These are phyloP conservation scores for Xylaria flabelliformis DNA, from an alignment of 495 filamentous ascomycete species.

Conservation along the genomic window DNA sequence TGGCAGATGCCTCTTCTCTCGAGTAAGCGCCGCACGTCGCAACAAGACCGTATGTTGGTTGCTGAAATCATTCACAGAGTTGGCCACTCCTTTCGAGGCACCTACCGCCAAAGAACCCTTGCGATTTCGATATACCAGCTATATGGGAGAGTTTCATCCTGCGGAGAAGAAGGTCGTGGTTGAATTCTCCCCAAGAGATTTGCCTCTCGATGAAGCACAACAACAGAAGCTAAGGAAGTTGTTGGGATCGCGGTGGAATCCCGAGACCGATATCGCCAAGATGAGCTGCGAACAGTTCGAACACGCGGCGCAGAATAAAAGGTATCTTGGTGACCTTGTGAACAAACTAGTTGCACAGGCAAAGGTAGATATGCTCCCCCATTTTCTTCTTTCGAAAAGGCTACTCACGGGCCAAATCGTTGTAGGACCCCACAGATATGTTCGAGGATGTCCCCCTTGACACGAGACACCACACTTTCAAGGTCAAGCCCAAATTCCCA, in stretches of 20 bases:
- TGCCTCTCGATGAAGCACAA: slow-evolving; percentile 69
- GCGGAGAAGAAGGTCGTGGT: slow-evolving; percentile 92
- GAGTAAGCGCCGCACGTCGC: slow-evolving; percentile 61
- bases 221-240: slow-evolving; percentile 85
- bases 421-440: slow-evolving; percentile 71
- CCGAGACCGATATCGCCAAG: slow-evolving; percentile 78
- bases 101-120: slow-evolving; percentile 70
- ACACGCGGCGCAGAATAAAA: slow-evolving; percentile 93
- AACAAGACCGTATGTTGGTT: slow-evolving; percentile 15
- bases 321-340: slow-evolving; percentile 83
- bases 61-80: slow-evolving; percentile 60
- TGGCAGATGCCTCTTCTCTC: slow-evolving; percentile 96
- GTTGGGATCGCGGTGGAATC: slow-evolving; percentile 88
- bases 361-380: slow-evolving; percentile 55
- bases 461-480: slow-evolving; percentile 81
- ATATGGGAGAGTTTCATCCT: slow-evolving; percentile 93
- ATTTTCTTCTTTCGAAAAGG: neutral
- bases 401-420: neutral
- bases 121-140: slow-evolving; percentile 96
- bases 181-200: slow-evolving; percentile 77
- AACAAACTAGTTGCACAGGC: slow-evolving; percentile 75
- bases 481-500: slow-evolving; percentile 75
- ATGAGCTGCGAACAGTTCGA: slow-evolving; percentile 92
- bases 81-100: slow-evolving; percentile 80
- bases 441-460: slow-evolving; percentile 92